phyloP scores from a whole-genome alignment of 2,329 filamentous ascomycete species.

The Fusarium keratoplasticum region DNA sequence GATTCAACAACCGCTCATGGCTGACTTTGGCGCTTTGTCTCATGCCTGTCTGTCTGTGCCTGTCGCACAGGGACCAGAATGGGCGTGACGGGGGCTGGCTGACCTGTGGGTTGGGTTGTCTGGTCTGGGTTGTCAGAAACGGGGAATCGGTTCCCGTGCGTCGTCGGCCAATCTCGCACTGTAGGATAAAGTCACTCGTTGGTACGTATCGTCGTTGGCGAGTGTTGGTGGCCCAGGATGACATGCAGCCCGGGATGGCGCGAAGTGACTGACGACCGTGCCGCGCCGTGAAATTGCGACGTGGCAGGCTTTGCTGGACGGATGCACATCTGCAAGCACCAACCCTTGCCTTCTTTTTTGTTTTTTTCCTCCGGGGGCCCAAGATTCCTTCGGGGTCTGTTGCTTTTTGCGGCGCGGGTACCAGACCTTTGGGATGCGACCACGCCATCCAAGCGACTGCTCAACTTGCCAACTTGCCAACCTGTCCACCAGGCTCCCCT shows the following conservation, averaged over 20 bases:
- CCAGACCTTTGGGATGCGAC: conserved; percentile 16
- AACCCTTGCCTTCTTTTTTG: conserved; percentile 21
- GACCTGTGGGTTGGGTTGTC: conserved; percentile 23
- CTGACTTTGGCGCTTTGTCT: neutral
- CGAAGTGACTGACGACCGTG: conserved; percentile 41
- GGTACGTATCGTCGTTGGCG: conserved; percentile 7
- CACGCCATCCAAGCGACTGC: conserved; percentile 8
- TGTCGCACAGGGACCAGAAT: neutral
- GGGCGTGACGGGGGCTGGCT: conserved; percentile 29
- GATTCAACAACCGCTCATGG: neutral
- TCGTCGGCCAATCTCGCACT: conserved; percentile 26
- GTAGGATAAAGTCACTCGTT: conserved; percentile 31
- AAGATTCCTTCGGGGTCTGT: conserved; percentile 10
- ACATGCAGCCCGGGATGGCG: conserved; percentile 48
- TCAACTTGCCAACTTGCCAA: neutral
- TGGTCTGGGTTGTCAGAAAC: conserved; percentile 14
- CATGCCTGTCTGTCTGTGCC: neutral
- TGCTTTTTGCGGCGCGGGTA: conserved; percentile 7
- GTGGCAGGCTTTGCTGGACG: conserved; percentile 42
- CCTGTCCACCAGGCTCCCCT: conserved; percentile 4
- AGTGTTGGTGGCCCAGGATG: conserved; percentile 40
- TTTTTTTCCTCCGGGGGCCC: neutral
- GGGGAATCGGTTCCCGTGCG: conserved; percentile 22
- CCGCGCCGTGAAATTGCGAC: conserved; percentile 48
- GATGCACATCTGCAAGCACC: conserved; percentile 22